phyloP scores from a whole-genome alignment of 139 green algal genomes.

The Chlorella ohadii region DNA sequence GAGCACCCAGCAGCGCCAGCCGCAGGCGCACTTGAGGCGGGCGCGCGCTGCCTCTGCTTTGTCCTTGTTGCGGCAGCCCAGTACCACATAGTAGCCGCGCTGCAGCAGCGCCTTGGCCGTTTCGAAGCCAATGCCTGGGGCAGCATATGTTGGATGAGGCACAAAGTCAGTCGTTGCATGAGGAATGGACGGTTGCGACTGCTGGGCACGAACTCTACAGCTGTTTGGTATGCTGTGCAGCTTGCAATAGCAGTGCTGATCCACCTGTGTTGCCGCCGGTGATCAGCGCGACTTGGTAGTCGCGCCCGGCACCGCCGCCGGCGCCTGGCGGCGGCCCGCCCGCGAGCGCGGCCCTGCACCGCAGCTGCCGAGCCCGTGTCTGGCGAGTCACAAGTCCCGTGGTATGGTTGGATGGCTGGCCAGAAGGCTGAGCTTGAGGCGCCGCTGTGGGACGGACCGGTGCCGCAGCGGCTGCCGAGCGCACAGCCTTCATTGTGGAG shows the following conservation, averaged over 20 bases:
- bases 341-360: background rate
- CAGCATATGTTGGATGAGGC: too few relatives aligned
- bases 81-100: slow-evolving; percentile 66
- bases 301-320: background rate
- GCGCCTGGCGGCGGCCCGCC: background rate
- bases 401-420: background rate
- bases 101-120: slow-evolving; percentile 66
- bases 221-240: too few relatives aligned
- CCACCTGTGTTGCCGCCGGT: slow-evolving; percentile 46
- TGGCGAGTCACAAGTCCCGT: background rate
- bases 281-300: slow-evolving; percentile 41
- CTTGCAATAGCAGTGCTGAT: background rate
- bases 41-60: slow-evolving; percentile 57
- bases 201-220: too few relatives aligned
- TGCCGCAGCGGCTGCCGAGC: too few relatives aligned
- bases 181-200: too few relatives aligned
- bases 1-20: too few relatives aligned
- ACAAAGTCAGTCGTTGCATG: too few relatives aligned
- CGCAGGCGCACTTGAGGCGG: slow-evolving; percentile 47
- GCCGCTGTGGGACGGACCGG: too few relatives aligned
- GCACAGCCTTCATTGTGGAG: too few relatives aligned
- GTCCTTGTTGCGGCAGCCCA: slow-evolving; percentile 65
- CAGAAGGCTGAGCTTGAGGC: too few relatives aligned
- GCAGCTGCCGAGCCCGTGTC: background rate
- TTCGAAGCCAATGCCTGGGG: slow-evolving; percentile 76